These are phyloP conservation scores for Tolypocladium pustulatum DNA, from an alignment of 2,329 filamentous ascomycete species.

Conservation along the genomic window DNA sequence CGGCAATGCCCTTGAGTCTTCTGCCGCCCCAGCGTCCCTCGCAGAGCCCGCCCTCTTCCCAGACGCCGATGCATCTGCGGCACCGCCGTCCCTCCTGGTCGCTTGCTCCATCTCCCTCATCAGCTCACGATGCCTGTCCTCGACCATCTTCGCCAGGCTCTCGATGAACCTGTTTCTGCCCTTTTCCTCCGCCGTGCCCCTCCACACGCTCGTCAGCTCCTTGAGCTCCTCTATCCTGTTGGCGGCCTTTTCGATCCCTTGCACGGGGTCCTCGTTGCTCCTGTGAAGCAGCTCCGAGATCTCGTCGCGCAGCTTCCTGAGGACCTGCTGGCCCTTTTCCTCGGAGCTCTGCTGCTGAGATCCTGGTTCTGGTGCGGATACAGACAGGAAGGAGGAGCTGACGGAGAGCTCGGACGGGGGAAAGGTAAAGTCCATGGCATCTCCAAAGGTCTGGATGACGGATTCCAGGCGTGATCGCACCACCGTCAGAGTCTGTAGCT, in stretches of 20 bases:
- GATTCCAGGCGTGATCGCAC: slow-evolving; percentile 78
- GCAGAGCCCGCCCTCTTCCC: slow-evolving; percentile 18
- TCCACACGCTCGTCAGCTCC: slow-evolving; percentile 73
- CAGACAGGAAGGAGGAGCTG: slow-evolving; percentile 76
- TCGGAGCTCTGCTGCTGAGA: slow-evolving; percentile 58
- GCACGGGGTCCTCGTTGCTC: slow-evolving; percentile 41
- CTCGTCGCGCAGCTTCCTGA: slow-evolving; percentile 59
- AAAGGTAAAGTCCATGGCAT: slow-evolving; percentile 91
- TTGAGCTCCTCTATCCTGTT: slow-evolving; percentile 68
- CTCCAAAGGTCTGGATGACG: slow-evolving; percentile 84
- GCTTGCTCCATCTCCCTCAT: slow-evolving; percentile 39
- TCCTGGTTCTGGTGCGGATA: slow-evolving; percentile 72
- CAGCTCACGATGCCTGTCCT: slow-evolving; percentile 55
- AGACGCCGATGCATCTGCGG: slow-evolving; percentile 19
- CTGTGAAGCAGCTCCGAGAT: slow-evolving; percentile 55
- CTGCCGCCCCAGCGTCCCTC: slow-evolving; percentile 15
- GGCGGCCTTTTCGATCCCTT: slow-evolving; percentile 63
- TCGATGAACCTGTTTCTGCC: slow-evolving; percentile 76
- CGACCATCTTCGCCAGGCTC: slow-evolving; percentile 66
- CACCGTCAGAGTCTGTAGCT: slow-evolving; percentile 71
- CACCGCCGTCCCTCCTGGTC: slow-evolving; percentile 22
- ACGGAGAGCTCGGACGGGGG: slow-evolving; percentile 80
- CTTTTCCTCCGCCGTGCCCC: slow-evolving; percentile 90
- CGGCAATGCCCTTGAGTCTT: slow-evolving; percentile 31
- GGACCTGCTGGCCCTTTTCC: slow-evolving; percentile 77